phyloP scores from a whole-genome alignment of 495 filamentous ascomycete species.

The Parmelia sp. region DNA sequence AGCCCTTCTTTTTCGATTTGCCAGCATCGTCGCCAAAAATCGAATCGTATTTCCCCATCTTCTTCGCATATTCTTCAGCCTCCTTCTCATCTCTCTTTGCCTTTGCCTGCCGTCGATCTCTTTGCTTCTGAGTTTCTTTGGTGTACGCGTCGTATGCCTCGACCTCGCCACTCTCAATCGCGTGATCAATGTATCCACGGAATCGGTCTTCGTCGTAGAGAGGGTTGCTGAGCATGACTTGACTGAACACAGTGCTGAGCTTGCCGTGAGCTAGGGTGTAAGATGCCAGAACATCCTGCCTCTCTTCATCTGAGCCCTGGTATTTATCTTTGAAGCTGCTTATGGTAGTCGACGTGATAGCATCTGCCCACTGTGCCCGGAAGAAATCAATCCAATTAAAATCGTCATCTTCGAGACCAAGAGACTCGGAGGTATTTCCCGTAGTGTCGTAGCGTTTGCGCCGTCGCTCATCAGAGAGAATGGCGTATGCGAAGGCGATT shows the following conservation, averaged over 20 bases:
- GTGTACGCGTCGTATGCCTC: constrained; percentile 60
- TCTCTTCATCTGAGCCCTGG: constrained; percentile 83
- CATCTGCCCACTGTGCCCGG: constrained; percentile 66
- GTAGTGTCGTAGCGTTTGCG: constrained; percentile 82
- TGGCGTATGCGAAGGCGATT: constrained; percentile 87
- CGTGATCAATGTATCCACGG: constrained; percentile 68
- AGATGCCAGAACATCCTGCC: constrained; percentile 63
- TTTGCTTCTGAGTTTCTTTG: constrained; percentile 60
- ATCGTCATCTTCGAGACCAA: constrained; percentile 62
- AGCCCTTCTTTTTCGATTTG: constrained; percentile 30
- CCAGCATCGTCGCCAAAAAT: constrained; percentile 37
- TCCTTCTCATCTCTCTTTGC: constrained; percentile 59
- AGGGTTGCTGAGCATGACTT: constrained; percentile 77
- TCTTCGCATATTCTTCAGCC: constrained; percentile 62
- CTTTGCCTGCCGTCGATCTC: constrained; percentile 44
- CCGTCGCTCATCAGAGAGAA: constrained; percentile 73
- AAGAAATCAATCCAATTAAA: constrained; percentile 92
- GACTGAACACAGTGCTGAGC: constrained; percentile 68
- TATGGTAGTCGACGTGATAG: constrained; percentile 63
- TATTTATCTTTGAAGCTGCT: constrained; percentile 67
- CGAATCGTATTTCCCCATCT: constrained; percentile 60
- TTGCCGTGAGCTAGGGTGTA: constrained; percentile 65
- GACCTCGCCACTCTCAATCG: constrained; percentile 63
- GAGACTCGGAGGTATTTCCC: constrained; percentile 73
- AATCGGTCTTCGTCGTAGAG: constrained; percentile 85